phyloP scores from a whole-genome alignment of 208 protist species.

The Trypanosoma scelopori region DNA sequence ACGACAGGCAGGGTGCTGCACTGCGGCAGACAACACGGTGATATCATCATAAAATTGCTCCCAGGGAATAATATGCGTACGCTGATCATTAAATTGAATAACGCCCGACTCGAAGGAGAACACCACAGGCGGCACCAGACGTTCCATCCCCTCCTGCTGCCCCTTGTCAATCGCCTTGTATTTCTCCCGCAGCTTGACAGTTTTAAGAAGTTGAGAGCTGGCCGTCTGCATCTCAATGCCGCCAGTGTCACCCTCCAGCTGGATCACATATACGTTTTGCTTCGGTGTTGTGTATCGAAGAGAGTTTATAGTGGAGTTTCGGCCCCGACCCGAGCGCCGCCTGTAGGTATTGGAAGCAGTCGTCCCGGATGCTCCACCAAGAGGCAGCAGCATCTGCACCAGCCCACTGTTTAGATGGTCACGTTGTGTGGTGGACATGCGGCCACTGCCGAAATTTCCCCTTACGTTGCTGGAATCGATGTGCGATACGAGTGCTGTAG shows the following conservation, averaged over 20 bases:
- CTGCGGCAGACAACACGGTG: slow-evolving; percentile 34
- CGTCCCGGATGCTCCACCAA: neutral
- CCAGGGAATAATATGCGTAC: slow-evolving; percentile 57
- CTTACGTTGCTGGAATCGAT: neutral
- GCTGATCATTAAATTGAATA: slow-evolving; percentile 59
- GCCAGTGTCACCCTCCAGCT: slow-evolving; percentile 70
- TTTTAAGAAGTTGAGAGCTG: slow-evolving; percentile 39
- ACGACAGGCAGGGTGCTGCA: slow-evolving; percentile 59
- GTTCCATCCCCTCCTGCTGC: slow-evolving; percentile 35
- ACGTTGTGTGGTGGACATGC: slow-evolving; percentile 9
- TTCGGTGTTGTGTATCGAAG: slow-evolving; percentile 6
- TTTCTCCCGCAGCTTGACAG: slow-evolving; percentile 50
- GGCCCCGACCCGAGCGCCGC: slow-evolving; percentile 12
- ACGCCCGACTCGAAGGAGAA: slow-evolving; percentile 70
- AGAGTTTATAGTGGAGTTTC: neutral
- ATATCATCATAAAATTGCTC: slow-evolving; percentile 76
- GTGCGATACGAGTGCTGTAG: neutral
- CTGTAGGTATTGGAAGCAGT: neutral
- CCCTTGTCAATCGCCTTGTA: slow-evolving; percentile 79
- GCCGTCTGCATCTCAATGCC: slow-evolving; percentile 76
- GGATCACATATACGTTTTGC: slow-evolving; percentile 48
- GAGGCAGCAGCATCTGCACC: neutral
- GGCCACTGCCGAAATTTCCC: neutral
- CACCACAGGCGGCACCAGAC: slow-evolving; percentile 31
- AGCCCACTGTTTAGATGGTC: neutral